Conservation (phyloP, 2,329 filamentous ascomycete genomes). For the Xylariomycetidae sp. region DNA sequence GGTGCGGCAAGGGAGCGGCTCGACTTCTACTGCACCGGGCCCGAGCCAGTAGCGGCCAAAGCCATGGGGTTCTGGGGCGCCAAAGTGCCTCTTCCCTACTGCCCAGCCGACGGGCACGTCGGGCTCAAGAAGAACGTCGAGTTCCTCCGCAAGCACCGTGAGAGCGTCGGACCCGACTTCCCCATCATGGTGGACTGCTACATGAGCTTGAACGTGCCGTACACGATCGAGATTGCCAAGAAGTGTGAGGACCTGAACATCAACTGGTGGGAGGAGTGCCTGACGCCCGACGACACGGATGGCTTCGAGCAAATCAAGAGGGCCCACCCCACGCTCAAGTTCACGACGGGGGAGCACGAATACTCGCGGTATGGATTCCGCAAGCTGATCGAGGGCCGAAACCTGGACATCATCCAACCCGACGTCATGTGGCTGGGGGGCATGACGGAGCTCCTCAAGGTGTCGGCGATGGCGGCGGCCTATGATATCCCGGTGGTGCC, state of each 20-base stretch:
- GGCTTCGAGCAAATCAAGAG: conserved; percentile 87
- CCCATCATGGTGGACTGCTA: conserved; percentile 96
- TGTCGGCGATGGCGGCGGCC: conserved; percentile 81
- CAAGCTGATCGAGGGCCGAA: conserved; percentile 85
- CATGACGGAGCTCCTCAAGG: conserved; percentile 85
- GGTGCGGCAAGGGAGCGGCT: conserved; percentile 80
- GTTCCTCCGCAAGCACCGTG: conserved; percentile 79
- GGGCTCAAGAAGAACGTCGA: conserved; percentile 86
- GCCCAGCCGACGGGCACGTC: conserved; percentile 77
- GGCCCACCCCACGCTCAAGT: conserved; percentile 84
- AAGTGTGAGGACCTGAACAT: conserved; percentile 79
- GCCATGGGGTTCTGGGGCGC: conserved; percentile 85
- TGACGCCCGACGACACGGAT: conserved; percentile 87
- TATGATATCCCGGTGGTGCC: conserved; percentile 94
- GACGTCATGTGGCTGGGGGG: conserved; percentile 98
- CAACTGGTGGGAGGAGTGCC: conserved; percentile 96
- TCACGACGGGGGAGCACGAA: conserved; percentile 94
- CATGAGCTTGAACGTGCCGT: conserved; percentile 89
- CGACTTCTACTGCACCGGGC: conserved; percentile 93
- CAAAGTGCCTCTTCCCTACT: conserved; percentile 87
- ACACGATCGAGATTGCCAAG: conserved; percentile 87
- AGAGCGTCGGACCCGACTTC: conserved; percentile 82
- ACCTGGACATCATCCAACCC: conserved; percentile 90
- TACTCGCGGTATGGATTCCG: conserved; percentile 93
- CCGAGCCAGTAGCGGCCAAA: conserved; percentile 74